Conservation (phyloP, 2,329 filamentous ascomycete species). For the Aquanectria penicillioides region DNA sequence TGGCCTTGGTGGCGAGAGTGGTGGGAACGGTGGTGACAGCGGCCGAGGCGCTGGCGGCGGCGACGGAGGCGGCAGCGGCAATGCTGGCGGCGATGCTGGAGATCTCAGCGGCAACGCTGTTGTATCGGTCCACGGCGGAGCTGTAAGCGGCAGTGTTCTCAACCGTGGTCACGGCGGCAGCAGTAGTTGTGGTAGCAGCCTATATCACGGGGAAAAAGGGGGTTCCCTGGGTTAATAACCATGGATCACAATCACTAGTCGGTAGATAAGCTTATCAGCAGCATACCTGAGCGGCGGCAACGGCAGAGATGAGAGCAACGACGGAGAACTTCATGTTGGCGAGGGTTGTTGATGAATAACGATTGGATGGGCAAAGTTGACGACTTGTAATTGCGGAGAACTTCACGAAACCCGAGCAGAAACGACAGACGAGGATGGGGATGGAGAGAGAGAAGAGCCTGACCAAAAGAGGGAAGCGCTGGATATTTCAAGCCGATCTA, state of each 20-base stretch:
- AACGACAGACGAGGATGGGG: slow-evolving; percentile 9
- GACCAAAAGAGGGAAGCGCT: background rate
- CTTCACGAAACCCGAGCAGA: background rate
- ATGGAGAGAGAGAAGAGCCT: background rate
- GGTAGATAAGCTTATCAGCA: background rate
- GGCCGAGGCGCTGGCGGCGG: background rate
- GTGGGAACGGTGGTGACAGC: background rate
- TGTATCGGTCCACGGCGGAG: slow-evolving; percentile 1
- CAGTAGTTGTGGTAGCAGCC: slow-evolving; percentile 2
- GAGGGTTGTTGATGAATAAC: background rate
- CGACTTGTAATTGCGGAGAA: background rate
- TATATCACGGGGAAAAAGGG: background rate
- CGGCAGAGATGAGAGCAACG: background rate
- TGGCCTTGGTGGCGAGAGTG: background rate
- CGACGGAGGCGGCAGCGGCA: background rate
- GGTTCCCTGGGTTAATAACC: no score
- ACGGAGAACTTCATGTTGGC: slow-evolving; percentile 20
- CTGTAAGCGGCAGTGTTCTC: background rate
- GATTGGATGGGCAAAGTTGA: background rate
- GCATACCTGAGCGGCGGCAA: slow-evolving; percentile 11
- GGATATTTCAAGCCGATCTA: background rate
- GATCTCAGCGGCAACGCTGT: slow-evolving; percentile 9
- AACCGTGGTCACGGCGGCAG: background rate
- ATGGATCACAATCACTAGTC: background rate
- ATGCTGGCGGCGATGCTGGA: slow-evolving; percentile 9